Evolutionary conservation across 1,284 basidiomycete species (phyloP), one percentile per base, ranked within the genome.

Genomic region (Moniliophthora roreri): DNA sequence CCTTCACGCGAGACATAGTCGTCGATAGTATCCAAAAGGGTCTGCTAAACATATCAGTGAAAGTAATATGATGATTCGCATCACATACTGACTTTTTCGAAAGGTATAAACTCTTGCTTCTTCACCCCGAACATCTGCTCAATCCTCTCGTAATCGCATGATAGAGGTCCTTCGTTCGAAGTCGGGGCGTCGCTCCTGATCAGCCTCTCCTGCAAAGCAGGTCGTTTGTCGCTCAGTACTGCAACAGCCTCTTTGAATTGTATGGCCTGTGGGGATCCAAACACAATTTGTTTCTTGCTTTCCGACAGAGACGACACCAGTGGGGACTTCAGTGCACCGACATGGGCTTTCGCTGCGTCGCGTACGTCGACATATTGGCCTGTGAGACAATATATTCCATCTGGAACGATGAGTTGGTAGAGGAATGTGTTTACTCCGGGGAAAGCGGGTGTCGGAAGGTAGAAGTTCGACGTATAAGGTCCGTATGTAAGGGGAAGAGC

Each of bases 311-410:
- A 36, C 7, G 45, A 49, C 2, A 42, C 39, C 3, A 40, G n/a
- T 6, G 50, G 45, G 13, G 56, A 52, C n/a, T 49, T 39, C 15
- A 58, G 54, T 10, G 56, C 54, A 11, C 28, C 18, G 28, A 58
- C 47, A 35, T 58, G 56, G 0, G 36, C 50, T 35, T 48, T 52
- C n/a, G 56, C 56, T 26, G 49, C 44, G 35, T 58, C 56, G 13
- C 56, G 53, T 15, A 58, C 54, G 32, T 58, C 57, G 23, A 55
- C 48, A 44, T 57, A 52, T 10, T 18, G 39, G 8, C 48, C 32
- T 5, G 32, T 38, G 11, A 32, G n/a, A 3, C 42, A 44, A 21
- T 36, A 51, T 8, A n/a, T 35, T 28, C 53, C 45, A 21, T 48
- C 34, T 15, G 45, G 48, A 21, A 11, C 24, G 21, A 55, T 35